Conservation (phyloP, 2,329 filamentous ascomycete genomes). For the Mollisiaceae sp. region DNA sequence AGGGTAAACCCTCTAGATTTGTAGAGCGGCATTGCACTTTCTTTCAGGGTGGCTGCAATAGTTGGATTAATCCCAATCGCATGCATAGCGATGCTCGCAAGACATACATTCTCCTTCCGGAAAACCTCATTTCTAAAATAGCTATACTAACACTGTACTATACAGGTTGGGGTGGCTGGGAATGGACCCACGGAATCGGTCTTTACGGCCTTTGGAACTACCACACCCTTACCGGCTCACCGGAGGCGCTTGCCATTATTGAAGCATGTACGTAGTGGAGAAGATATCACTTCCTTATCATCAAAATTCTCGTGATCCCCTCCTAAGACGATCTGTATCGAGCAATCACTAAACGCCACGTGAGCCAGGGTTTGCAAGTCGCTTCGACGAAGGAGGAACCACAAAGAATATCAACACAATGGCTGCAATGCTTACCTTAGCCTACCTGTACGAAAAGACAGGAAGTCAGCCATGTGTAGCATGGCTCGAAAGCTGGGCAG, state of each 20-base stretch:
- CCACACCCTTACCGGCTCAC: conserved; percentile 71
- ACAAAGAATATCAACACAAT: conserved; percentile 89
- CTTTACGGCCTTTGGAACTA: conserved; percentile 85
- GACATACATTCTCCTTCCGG: too few species aligned
- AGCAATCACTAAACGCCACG: too few species aligned
- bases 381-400: conserved; percentile 62
- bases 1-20: conserved; percentile 42
- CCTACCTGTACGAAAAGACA: conserved; percentile 78
- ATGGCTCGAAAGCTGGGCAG: conserved; percentile 80
- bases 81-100: background rate
- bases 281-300: too few species aligned
- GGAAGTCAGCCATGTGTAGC: conserved; percentile 70
- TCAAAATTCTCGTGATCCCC: too few species aligned
- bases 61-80: background rate
- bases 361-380: conserved; percentile 63
- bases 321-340: too few species aligned
- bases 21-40: background rate
- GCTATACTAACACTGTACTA: background rate
- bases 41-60: background rate
- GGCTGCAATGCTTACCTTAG: conserved; percentile 76
- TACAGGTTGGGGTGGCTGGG: conserved; percentile 78
- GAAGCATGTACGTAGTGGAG: conserved; percentile 53
- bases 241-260: conserved; percentile 66
- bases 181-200: conserved; percentile 82
- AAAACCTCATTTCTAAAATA: too few species aligned